These are phyloP conservation scores for Trichocomaceae sp. DNA, from an alignment of 2,329 filamentous ascomycete genomes.

Conservation along the genomic window DNA sequence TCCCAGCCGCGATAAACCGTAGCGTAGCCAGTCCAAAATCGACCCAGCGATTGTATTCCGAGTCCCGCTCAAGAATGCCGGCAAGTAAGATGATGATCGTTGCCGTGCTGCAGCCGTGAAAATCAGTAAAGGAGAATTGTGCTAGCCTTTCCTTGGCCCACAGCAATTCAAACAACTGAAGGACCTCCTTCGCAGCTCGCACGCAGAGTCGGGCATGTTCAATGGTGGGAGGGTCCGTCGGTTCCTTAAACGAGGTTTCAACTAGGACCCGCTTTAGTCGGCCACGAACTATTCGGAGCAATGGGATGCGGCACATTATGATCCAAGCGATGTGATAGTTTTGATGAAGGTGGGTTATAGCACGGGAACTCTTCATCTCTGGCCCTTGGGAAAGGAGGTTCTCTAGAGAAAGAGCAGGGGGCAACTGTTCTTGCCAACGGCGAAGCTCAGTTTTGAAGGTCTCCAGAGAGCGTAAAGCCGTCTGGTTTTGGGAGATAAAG, in stretches of 20 bases:
- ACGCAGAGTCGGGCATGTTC: slow-evolving; percentile 22
- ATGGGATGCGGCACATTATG: slow-evolving; percentile 1
- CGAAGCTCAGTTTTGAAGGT: background rate
- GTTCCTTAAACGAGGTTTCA: background rate
- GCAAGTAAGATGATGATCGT: slow-evolving; percentile 31
- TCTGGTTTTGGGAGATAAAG: slow-evolving; percentile 1
- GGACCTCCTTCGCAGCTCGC: slow-evolving; percentile 28
- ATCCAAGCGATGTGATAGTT: slow-evolving; percentile 2
- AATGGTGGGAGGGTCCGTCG: slow-evolving; percentile 11
- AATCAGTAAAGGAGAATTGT: slow-evolving; percentile 36
- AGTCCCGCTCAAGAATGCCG: slow-evolving; percentile 31
- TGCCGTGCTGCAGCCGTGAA: slow-evolving; percentile 35
- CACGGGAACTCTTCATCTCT: slow-evolving; percentile 1
- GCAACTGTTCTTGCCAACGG: slow-evolving; percentile 2
- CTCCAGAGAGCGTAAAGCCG: background rate
- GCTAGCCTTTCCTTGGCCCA: slow-evolving; percentile 25
- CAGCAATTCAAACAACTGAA: slow-evolving; percentile 28
- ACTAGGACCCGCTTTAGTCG: background rate
- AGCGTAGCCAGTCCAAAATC: slow-evolving; percentile 29
- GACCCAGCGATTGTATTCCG: slow-evolving; percentile 25
- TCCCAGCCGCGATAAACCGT: slow-evolving; percentile 29
- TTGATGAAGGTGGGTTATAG: background rate
- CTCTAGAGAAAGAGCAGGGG: background rate
- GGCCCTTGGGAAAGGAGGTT: background rate
- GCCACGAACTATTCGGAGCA: background rate